Percentiles rank a stretch among this genome's conserved stretches.
These are phyloP conservation scores for Penicillium polonicum DNA, from an alignment of 2,329 filamentous ascomycete genomes.

Conservation along the genomic window DNA sequence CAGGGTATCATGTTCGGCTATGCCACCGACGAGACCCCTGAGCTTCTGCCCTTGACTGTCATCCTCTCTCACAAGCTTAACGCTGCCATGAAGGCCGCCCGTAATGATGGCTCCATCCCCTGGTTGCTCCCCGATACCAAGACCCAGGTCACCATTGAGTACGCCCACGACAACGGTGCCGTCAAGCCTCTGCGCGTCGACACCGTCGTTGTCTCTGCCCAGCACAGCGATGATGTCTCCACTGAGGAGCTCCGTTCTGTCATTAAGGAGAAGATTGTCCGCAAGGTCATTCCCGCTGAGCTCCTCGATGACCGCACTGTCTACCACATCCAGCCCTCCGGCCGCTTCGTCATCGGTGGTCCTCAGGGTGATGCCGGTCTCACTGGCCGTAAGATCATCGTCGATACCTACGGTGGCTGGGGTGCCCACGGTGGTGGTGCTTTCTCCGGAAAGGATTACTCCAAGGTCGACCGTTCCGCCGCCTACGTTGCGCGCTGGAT, in stretches of 20 bases:
- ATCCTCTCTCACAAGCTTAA: slow-evolving; percentile 97
- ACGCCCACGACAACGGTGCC: slow-evolving; percentile 89
- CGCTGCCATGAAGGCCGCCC: slow-evolving; percentile 85
- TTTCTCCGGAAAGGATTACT: slow-evolving; percentile 99
- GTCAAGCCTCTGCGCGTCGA: slow-evolving; percentile 90
- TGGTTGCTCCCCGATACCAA: slow-evolving; percentile 99
- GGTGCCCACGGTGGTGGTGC: slow-evolving; percentile 99
- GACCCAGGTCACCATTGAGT: slow-evolving; percentile 99
- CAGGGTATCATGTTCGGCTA: slow-evolving; percentile 99
- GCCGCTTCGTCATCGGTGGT: slow-evolving; percentile 97
- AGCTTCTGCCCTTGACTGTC: slow-evolving; percentile 91
- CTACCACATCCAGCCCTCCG: slow-evolving; percentile 99
- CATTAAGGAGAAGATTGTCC: slow-evolving; percentile 96
- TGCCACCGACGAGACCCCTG: slow-evolving; percentile 97
- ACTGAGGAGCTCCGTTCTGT: slow-evolving; percentile 92
- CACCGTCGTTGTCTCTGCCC: slow-evolving; percentile 94
- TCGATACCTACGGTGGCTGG: slow-evolving; percentile 99
- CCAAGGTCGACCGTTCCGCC: slow-evolving; percentile 98
- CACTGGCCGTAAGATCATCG: slow-evolving; percentile 98
- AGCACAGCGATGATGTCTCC: slow-evolving; percentile 84
- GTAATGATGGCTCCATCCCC: slow-evolving; percentile 79
- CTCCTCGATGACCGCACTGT: slow-evolving; percentile 90
- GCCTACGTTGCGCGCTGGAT: slow-evolving; percentile 98
- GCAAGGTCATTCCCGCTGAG: slow-evolving; percentile 87
- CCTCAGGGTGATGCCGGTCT: slow-evolving; percentile 98